Evolutionary conservation across 768 basidiomycete species (phyloP).

Genomic region (Crepidotus variabilis): DNA sequence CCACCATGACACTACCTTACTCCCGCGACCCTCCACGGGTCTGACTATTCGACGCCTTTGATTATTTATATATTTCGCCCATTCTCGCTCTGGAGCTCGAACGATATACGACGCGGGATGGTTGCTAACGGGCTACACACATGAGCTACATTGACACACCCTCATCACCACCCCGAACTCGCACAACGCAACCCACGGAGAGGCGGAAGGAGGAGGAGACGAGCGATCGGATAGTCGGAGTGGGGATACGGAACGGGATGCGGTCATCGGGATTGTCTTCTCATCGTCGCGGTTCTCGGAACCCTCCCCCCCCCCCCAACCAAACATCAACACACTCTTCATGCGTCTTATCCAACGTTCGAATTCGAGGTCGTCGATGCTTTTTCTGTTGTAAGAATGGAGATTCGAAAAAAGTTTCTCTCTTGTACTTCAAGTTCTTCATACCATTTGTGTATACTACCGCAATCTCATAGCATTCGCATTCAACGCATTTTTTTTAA

Average conservation of each 20-base stretch:
- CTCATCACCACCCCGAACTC: no score
- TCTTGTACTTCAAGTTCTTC: constrained; percentile 27
- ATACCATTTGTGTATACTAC: constrained; percentile 28
- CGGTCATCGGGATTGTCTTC: no score
- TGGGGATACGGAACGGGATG: no score
- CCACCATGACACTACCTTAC: constrained; percentile 15
- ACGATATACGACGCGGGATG: constrained; percentile 2
- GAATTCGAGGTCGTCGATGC: background rate
- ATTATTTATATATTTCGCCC: background rate
- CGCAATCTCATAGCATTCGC: constrained; percentile 1
- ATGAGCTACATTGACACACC: background rate
- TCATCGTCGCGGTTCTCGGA: no score
- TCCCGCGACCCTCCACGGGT: background rate
- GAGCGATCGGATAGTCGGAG: background rate
- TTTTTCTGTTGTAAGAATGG: constrained; percentile 22
- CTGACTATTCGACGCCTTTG: background rate
- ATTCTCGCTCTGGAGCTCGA: background rate
- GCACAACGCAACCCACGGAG: background rate
- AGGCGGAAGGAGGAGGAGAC: constrained; percentile 2
- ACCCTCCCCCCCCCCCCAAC: background rate
- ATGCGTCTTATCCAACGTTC: constrained; percentile 3
- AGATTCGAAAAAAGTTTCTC: constrained; percentile 3
- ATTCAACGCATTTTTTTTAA: background rate
- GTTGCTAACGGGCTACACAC: constrained; percentile 15
- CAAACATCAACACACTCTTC: background rate